Evolutionary conservation across 73 alveolate genomes (phyloP), one percentile per base, ranked within the genome.

Genomic region (Paramecium sonneborni): DNA sequence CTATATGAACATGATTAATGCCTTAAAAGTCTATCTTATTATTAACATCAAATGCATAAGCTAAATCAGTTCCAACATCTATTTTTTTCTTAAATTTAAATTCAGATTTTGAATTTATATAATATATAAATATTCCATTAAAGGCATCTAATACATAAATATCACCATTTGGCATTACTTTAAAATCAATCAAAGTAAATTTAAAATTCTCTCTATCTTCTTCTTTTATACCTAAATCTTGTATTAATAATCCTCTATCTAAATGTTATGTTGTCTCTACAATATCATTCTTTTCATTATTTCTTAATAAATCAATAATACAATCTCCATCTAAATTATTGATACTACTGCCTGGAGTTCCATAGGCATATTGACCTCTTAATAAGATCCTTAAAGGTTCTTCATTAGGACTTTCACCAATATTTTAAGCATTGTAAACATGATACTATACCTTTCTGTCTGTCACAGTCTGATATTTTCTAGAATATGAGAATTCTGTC

Each of bases 311-410:
- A 15, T 79, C 90, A 24, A 79, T 46, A 6, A 79, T 79, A 21
- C 90, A 43, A 46, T 79, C 55, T 0, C 76, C 55, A 20, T 79
- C 90, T 20, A 79, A 28, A 26, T 79, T 79, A 5, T 20, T 23
- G 8, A 39, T 23, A 5, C 57, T 34, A 14, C 87, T 39, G 0
- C 44, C 84, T 15, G 86, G 86, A 34, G 90, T 41, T 6, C 76
- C 90, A 43, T 79, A 79, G 3, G 90, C 90, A 23, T 32, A 26
- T 79, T 39, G 48, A 21, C 90, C 90, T 79, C 90, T 79, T 14
- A 79, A 39, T 79, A 79, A 21, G 12, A 79, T 21, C 18, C 90
- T 79, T 1, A 37, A n/a, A 6, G 69, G 69, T 14, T 24, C 90
- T 28, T 79, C 74, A 14, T 44, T n/a, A n/a, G n/a, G n/a, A n/a